Percentiles rank a stretch among this genome's conserved stretches.
Evolutionary conservation across 2,329 filamentous ascomycete species (phyloP).

Genomic region (Epichloe coenophiala): DNA sequence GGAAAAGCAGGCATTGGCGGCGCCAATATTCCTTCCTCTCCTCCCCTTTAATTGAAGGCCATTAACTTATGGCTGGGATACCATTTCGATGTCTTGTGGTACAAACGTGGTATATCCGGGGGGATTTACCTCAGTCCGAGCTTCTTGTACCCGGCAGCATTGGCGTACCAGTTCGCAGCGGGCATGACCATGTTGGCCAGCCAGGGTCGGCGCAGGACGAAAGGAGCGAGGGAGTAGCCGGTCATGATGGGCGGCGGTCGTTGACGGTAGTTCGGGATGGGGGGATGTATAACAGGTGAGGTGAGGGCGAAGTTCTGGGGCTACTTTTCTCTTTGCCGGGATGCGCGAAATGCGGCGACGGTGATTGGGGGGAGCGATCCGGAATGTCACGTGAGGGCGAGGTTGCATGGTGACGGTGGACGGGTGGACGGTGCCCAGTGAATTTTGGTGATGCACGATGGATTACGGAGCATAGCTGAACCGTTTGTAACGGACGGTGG

Average conservation of each 20-base stretch:
- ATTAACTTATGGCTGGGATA: neutral
- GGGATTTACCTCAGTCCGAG: constrained; percentile 65
- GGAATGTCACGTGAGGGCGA: constrained; percentile 19
- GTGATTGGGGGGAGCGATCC: constrained; percentile 17
- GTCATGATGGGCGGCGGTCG: constrained; percentile 33
- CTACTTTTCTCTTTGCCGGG: constrained; percentile 9
- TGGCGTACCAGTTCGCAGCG: constrained; percentile 75
- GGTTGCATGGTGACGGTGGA: neutral
- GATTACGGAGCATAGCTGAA: neutral
- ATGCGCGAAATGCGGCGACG: constrained; percentile 22
- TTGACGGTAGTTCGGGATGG: constrained; percentile 9
- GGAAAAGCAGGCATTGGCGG: neutral
- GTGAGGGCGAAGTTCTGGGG: constrained; percentile 6
- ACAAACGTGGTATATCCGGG: neutral
- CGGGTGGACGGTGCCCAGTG: too few relatives aligned
- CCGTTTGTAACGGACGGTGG: neutral
- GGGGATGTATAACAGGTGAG: constrained; percentile 4
- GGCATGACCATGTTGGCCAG: constrained; percentile 64
- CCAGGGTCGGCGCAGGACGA: constrained; percentile 75
- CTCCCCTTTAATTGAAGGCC: neutral
- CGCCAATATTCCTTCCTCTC: neutral
- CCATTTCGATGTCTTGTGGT: neutral
- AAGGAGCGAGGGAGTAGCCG: constrained; percentile 61
- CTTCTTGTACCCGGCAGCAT: constrained; percentile 84
- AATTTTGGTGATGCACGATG: neutral